A percentile compares a stretch with the other conserved stretches of the same genome.
These are phyloP conservation scores for Fraxinus sp. DNA, from an alignment of 305 asterid species.

Conservation along the genomic window DNA sequence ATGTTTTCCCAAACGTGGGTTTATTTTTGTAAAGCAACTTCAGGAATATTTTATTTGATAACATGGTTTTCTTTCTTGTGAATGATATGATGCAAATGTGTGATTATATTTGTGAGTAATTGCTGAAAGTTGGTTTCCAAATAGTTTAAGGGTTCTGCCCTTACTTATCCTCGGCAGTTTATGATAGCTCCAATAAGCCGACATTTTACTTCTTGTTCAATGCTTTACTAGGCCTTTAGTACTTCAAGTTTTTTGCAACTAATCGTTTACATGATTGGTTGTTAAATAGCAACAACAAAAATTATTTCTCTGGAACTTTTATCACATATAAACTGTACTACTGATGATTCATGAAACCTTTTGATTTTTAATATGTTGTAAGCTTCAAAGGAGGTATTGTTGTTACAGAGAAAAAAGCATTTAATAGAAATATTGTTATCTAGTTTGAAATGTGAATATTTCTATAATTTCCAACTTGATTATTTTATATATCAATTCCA, in stretches of 20 bases:
- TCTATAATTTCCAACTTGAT: background rate
- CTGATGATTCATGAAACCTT: background rate
- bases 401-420: background rate
- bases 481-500: background rate
- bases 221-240: background rate
- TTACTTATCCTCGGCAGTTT: conserved; percentile 6
- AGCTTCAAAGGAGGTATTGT: background rate
- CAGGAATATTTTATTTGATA: too few species aligned
- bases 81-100: conserved; percentile 2
- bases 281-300: background rate
- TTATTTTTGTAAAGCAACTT: too few species aligned
- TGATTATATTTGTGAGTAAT: background rate
- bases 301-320: background rate
- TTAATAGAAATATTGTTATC: background rate
- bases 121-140: conserved; percentile 2
- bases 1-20: too few species aligned
- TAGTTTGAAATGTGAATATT: background rate
- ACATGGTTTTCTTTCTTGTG: background rate
- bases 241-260: background rate
- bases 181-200: background rate
- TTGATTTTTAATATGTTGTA: background rate
- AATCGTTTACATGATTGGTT: background rate
- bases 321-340: background rate
- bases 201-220: background rate
- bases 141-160: conserved; percentile 7